Percentiles rank a stretch among this genome's conserved stretches.
Evolutionary conservation across 768 basidiomycete species (phyloP).

Genomic region (Termitomyces sp.): DNA sequence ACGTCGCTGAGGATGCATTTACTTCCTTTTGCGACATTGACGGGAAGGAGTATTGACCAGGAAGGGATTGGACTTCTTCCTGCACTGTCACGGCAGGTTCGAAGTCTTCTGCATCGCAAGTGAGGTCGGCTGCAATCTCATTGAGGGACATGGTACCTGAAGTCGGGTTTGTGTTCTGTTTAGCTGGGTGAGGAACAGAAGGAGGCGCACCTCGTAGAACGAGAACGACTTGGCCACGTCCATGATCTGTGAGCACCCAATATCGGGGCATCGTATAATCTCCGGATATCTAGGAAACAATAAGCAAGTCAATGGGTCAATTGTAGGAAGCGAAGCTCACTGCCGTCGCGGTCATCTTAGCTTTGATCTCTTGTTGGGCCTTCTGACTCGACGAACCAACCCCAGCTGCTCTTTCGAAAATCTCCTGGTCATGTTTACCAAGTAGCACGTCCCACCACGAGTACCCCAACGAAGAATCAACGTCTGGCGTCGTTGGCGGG

Average conservation of each 20-base stretch:
- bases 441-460: slow-evolving; percentile 84
- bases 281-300: slow-evolving; percentile 39
- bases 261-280: slow-evolving; percentile 76
- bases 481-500: slow-evolving; percentile 14
- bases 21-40: slow-evolving; percentile 16
- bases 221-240: slow-evolving; percentile 66
- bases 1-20: slow-evolving; percentile 15
- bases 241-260: slow-evolving; percentile 83
- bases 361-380: slow-evolving; percentile 28
- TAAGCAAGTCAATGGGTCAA: neutral
- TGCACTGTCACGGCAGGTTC: slow-evolving; percentile 43
- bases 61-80: slow-evolving; percentile 25
- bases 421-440: slow-evolving; percentile 78
- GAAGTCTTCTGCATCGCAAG: slow-evolving; percentile 71
- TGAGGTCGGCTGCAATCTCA: slow-evolving; percentile 81
- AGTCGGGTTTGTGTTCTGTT: neutral
- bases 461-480: slow-evolving; percentile 29
- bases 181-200: neutral
- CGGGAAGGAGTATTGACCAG: slow-evolving; percentile 34
- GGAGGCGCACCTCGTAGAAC: slow-evolving; percentile 52
- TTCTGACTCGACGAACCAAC: slow-evolving; percentile 19
- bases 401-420: slow-evolving; percentile 62
- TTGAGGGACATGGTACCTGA: slow-evolving; percentile 82
- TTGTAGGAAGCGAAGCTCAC: slow-evolving; percentile 17
- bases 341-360: slow-evolving; percentile 48